Conservation (phyloP, 2,329 filamentous ascomycete genomes). For the Paraconiothyrium sp. region DNA sequence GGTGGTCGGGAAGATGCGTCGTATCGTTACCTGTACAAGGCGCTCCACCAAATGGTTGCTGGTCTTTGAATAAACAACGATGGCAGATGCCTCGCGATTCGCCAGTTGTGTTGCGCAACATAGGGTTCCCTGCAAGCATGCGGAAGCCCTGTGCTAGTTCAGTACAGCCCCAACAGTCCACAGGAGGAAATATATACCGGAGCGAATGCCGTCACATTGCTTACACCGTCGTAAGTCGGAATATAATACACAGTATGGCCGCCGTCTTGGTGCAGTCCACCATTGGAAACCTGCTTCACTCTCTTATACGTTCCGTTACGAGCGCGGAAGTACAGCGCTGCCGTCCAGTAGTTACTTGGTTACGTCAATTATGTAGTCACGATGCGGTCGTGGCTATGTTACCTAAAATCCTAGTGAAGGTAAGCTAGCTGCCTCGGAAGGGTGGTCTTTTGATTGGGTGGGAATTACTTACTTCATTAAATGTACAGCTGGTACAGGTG, state of each 20-base stretch:
- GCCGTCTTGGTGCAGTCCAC: constrained; percentile 32
- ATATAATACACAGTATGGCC: constrained; percentile 47
- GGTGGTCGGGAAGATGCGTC: constrained; percentile 46
- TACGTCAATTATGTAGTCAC: neutral
- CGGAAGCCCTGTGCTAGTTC: constrained; percentile 32
- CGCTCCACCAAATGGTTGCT: constrained; percentile 22
- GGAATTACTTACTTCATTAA: constrained; percentile 27
- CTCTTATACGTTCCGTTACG: constrained; percentile 43
- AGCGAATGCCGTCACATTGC: constrained; percentile 46
- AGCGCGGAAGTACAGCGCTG: constrained; percentile 39
- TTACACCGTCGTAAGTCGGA: constrained; percentile 41
- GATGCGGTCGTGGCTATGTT: neutral
- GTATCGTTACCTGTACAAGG: constrained; percentile 48
- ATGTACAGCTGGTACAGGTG: constrained; percentile 43
- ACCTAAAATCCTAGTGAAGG: constrained; percentile 6
- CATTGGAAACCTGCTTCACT: constrained; percentile 36
- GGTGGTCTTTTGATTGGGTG: no score
- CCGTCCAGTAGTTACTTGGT: constrained; percentile 43
- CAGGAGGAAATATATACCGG: constrained; percentile 25
- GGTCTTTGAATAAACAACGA: constrained; percentile 28
- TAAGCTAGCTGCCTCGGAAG: neutral
- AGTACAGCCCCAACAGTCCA: neutral
- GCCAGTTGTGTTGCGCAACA: constrained; percentile 28
- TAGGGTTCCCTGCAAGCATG: constrained; percentile 40
- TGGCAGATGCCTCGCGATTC: constrained; percentile 45